Percentiles rank a stretch among this genome's conserved stretches.
Conservation (phyloP, 2,329 filamentous ascomycete genomes). For the Mycogone perniciosa region DNA sequence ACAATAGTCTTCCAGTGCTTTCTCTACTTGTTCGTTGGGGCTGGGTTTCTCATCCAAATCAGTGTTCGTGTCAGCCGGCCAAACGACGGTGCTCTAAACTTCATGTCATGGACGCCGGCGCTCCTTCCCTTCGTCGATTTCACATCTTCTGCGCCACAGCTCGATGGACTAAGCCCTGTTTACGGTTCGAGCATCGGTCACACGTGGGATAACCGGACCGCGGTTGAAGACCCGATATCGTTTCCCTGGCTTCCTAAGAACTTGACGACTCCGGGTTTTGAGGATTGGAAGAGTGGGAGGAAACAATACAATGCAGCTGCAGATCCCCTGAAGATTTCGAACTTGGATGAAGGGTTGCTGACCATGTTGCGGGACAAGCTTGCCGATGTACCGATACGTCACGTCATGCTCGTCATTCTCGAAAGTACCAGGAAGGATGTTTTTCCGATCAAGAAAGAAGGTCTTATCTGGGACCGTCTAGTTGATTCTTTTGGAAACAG, state of each 20-base stretch:
- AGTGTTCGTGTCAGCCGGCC: conserved; percentile 23
- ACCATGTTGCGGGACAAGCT: conserved; percentile 22
- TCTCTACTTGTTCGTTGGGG: conserved; percentile 18
- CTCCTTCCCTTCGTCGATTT: conserved; percentile 31
- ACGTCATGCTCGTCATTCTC: conserved; percentile 38
- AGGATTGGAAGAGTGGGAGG: conserved; percentile 23
- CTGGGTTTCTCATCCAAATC: conserved; percentile 21
- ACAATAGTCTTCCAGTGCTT: conserved; percentile 3
- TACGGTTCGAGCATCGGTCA: conserved; percentile 14
- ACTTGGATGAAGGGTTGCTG: conserved; percentile 29
- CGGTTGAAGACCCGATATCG: conserved; percentile 14
- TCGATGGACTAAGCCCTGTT: conserved; percentile 4
- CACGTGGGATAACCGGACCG: conserved; percentile 18
- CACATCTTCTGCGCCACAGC: conserved; percentile 22
- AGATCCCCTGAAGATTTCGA: conserved; percentile 37
- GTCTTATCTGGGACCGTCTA: conserved; percentile 31
- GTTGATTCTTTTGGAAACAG: conserved; percentile 26
- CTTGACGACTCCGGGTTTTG: conserved; percentile 13
- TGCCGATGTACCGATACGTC: conserved; percentile 31
- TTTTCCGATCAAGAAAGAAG: conserved; percentile 37
- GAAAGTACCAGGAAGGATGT: conserved; percentile 41
- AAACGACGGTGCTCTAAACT: conserved; percentile 26
- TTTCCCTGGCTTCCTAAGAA: conserved; percentile 17
- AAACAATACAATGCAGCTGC: conserved; percentile 28
- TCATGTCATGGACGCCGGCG: conserved; percentile 30